Evolutionary conservation across 2,329 filamentous ascomycete genomes (phyloP), one percentile per base, ranked within the genome.

Genomic region (Fusarium subtropicale): DNA sequence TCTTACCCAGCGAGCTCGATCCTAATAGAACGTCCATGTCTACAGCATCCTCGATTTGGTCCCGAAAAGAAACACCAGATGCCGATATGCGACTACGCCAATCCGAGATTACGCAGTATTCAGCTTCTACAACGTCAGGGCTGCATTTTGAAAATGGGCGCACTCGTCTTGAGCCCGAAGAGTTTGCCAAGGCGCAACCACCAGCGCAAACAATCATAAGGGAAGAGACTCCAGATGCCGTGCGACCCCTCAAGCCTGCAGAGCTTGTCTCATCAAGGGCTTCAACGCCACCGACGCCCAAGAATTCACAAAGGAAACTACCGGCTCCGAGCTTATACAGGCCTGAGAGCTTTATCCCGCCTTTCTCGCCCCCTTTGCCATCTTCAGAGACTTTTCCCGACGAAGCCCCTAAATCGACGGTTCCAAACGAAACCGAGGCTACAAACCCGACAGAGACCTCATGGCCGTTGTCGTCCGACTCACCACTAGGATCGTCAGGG

Each of bases 61-160:
- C 50, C 13, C 41, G 28, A 39, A 46, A 56, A 18, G 58, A 54
- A 31, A 71, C 56, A 4, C 54, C 67, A 3, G 58, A 58, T 16
- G n/a, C 56, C 34, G 42, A 51, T 39, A 18, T 60, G n/a, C 67
- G 54, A 7, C 62, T 69, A n/a, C 46, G 60, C 15, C 57, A 63
- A 28, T 41, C 66, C 22, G 47, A 50, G 22, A 52, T 56, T 22
- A 47, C 54, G 34, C 54, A 51, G 16, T 64, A 54, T 68, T 69
- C 67, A 12, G 56, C 63, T 22, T 69, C 67, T 10, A 70, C 67
- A 26, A 34, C 51, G n/a, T 69, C 66, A 8, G 58, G 59, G 26
- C 36, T 53, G 9, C 60, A 70, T 31, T 58, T 50, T n/a, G 66
- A 69, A 26, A 44, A 59, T 24, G 51, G 38, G 18, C 50, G 62